Percentiles rank a stretch among this genome's conserved stretches.
These are phyloP conservation scores for Thalassia testudinum DNA, from an alignment of 116 monocot species.

Conservation along the genomic window DNA sequence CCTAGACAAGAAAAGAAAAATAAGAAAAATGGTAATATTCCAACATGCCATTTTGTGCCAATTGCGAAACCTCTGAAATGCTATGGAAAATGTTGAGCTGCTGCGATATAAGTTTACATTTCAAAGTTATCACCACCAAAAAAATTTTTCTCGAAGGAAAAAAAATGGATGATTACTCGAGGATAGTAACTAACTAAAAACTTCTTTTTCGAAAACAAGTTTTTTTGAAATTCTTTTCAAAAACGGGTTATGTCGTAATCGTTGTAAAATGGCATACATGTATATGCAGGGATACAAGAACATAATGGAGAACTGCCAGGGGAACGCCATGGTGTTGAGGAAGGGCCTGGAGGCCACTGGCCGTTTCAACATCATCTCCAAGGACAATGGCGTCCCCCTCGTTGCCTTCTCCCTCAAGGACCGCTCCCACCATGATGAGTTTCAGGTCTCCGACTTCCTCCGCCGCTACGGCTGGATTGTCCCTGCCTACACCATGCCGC, in stretches of 20 bases:
- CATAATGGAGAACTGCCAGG: constrained; percentile 89
- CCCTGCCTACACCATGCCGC: constrained; percentile 95
- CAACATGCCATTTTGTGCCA: too few species aligned
- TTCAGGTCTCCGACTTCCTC: constrained; percentile 63
- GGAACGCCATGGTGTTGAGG: constrained; percentile 61
- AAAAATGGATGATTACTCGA: too few species aligned
- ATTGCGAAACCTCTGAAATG: too few species aligned
- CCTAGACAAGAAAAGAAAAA: too few species aligned
- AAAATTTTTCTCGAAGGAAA: too few species aligned
- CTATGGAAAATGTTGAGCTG: too few species aligned
- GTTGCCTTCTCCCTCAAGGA: constrained; percentile 87
- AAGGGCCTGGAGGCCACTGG: constrained; percentile 45
- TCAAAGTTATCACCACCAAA: too few species aligned
- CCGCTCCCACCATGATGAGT: constrained; percentile 43
- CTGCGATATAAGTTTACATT: too few species aligned
- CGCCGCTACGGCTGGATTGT: constrained; percentile 89
- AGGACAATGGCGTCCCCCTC: constrained; percentile 79
- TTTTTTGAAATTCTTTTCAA: too few species aligned
- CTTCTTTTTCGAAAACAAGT: too few species aligned
- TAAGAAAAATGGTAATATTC: too few species aligned
- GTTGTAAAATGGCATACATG: background rate
- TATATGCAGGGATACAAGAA: constrained; percentile 79
- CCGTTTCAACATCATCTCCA: constrained; percentile 71
- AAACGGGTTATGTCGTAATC: background rate
- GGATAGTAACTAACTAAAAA: too few species aligned